These are phyloP conservation scores for Cordyceps pruinosa DNA, from an alignment of 2,329 filamentous ascomycete species.

Conservation along the genomic window DNA sequence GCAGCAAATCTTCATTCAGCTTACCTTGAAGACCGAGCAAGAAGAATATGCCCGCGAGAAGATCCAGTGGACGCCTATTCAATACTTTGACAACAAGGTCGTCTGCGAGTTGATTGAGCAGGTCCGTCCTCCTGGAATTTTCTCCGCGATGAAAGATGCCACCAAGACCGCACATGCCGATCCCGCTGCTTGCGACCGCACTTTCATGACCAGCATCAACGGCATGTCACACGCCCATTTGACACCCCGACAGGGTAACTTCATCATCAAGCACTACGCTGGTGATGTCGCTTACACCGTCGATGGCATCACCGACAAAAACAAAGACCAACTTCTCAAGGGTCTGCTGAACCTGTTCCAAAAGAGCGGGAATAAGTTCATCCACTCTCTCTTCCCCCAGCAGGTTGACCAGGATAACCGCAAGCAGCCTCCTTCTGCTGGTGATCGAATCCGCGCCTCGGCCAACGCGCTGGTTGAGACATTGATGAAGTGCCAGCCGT, in stretches of 20 bases:
- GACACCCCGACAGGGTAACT: conserved; percentile 85
- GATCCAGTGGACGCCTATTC: conserved; percentile 98
- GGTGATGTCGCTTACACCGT: conserved; percentile 93
- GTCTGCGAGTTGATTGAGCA: conserved; percentile 97
- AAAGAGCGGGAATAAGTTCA: conserved; percentile 74
- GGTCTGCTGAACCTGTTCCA: conserved; percentile 83
- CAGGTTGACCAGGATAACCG: conserved; percentile 95
- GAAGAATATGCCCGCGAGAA: conserved; percentile 94
- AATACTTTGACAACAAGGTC: conserved; percentile 99
- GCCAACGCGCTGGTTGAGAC: conserved; percentile 93
- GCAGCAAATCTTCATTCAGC: conserved; percentile 97
- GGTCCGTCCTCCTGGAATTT: conserved; percentile 80
- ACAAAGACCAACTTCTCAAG: conserved; percentile 95
- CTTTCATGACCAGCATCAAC: conserved; percentile 89
- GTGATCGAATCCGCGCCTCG: conserved; percentile 91
- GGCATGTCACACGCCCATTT: conserved; percentile 89
- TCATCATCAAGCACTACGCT: conserved; percentile 98
- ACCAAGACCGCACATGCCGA: conserved; percentile 98
- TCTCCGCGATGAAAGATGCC: conserved; percentile 93
- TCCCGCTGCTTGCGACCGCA: conserved; percentile 86
- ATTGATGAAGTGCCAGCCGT: conserved; percentile 93
- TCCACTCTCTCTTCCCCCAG: conserved; percentile 84
- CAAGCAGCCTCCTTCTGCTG: conserved; percentile 85
- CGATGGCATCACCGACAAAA: conserved; percentile 98
- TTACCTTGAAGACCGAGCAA: conserved; percentile 93